Base-by-base conservation (phyloP, 257 asterid species). In the Solanum gandarillasii region DNA sequence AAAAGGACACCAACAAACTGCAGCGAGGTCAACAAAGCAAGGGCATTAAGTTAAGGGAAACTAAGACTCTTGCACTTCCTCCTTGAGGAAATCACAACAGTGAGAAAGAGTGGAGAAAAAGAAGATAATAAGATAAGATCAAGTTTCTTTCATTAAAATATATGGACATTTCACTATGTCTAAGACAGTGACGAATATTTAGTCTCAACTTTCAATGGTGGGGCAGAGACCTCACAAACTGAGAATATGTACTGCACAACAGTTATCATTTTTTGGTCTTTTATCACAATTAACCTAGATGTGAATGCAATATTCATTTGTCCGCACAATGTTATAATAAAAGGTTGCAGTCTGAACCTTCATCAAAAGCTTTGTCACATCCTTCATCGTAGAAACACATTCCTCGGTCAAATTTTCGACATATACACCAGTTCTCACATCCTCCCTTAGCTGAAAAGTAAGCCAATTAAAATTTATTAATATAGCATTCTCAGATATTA, bases 391-490 rank as follows among this genome's bases (percentile, higher is more conserved):
- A 83, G 94, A 91, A 62, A 95, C 99, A 93, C 94, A 93, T 90
- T 95, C 98, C 92, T 97, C 99, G 62, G 98, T 93, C 91, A 97
- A 91, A 92, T 96, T 94, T 71, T 97, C 99, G n/a, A 97, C 99
- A 91, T 97, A 97, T 39, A 97, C 96, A 91, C 99, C 99, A 87
- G 93, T 91, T 89, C 93, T 95, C 34, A 94, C 98, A 90, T 97
- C 99, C 92, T 97, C 99, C 85, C 99, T 91, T 20, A 97, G 94
- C 99, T 97, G 92, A 70, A 90, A 93, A 38, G 74, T 58, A 91
- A 91, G 86, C 70, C 78, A 87, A 48, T 82, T 31, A 46, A 81
- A 18, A 18, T 9, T 82, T 48, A 10, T 82, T 52, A 48, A 16
- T 82, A 48, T 52, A 32, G 20, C 12, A 29, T 48, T 3, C 71